These are phyloP conservation scores for Vanrija sp. DNA, from an alignment of 1,284 basidiomycete genomes.

Conservation along the genomic window DNA sequence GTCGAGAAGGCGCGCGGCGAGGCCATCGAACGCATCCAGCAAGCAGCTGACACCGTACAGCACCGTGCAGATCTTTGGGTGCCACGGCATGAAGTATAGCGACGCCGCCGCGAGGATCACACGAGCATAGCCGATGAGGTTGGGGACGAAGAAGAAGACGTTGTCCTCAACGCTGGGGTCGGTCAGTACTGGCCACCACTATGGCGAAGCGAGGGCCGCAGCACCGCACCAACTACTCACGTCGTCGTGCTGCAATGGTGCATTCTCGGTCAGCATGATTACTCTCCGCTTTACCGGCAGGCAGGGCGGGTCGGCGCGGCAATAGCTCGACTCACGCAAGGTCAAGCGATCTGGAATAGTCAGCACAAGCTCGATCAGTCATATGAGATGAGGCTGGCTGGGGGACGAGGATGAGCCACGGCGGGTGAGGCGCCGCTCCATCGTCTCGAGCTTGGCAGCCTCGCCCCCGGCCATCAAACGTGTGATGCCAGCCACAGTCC, in stretches of 20 bases:
- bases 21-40: slow-evolving; percentile 92
- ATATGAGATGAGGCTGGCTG: too few relatives aligned
- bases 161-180: slow-evolving; percentile 59
- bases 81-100: slow-evolving; percentile 88
- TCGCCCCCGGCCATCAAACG: too few relatives aligned
- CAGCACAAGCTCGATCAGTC: background rate
- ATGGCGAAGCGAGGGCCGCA: background rate
- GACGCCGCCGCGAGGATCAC: slow-evolving; percentile 86
- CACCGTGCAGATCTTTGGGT: slow-evolving; percentile 88
- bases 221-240: slow-evolving; percentile 17
- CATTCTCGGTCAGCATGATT: slow-evolving; percentile 5
- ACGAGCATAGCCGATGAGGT: slow-evolving; percentile 92
- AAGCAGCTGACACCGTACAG: slow-evolving; percentile 90
- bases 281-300: background rate
- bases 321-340: slow-evolving; percentile 36
- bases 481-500: too few relatives aligned
- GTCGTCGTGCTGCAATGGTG: slow-evolving; percentile 31
- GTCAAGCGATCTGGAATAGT: slow-evolving; percentile 37
- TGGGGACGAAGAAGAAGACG: slow-evolving; percentile 93
- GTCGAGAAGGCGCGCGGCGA: slow-evolving; percentile 80
- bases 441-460: too few relatives aligned
- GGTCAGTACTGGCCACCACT: background rate
- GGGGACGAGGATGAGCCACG: too few relatives aligned
- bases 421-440: too few relatives aligned
- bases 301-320: background rate